These are phyloP conservation scores for Rhizopogon roseolus DNA, from an alignment of 768 basidiomycete genomes.

Conservation along the genomic window DNA sequence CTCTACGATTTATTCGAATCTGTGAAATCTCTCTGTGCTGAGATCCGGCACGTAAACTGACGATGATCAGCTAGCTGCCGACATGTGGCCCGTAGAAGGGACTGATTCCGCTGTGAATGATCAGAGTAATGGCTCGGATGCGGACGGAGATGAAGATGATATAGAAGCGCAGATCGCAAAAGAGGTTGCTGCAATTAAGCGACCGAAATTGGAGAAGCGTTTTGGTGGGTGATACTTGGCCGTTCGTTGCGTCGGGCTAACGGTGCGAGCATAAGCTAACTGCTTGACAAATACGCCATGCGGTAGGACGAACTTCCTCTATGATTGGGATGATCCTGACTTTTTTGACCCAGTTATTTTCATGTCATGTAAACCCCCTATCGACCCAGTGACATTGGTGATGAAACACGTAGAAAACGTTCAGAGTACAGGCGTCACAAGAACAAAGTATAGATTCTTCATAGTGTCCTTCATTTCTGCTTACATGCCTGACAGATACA, in stretches of 20 bases:
- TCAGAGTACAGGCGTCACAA: conserved; percentile 53
- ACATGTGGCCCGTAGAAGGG: conserved; percentile 58
- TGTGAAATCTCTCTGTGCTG: conserved; percentile 35
- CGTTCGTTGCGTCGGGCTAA: neutral
- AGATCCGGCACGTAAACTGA: conserved; percentile 6
- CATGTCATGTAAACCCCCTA: conserved; percentile 73
- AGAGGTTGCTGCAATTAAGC: conserved; percentile 69
- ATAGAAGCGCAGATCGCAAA: conserved; percentile 69
- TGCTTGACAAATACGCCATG: conserved; percentile 80
- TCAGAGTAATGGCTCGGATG: conserved; percentile 25
- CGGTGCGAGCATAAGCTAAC: conserved; percentile 42
- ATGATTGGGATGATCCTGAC: neutral
- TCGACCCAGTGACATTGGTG: conserved; percentile 72
- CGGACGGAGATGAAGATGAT: conserved; percentile 39
- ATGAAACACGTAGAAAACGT: conserved; percentile 60
- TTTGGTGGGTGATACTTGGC: conserved; percentile 46
- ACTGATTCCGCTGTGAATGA: conserved; percentile 14
- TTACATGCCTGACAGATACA: conserved; percentile 40
- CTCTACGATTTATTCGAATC: conserved; percentile 75
- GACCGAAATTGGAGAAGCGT: conserved; percentile 53
- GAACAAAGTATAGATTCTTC: conserved; percentile 48
- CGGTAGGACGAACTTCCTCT: conserved; percentile 34
- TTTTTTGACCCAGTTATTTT: conserved; percentile 53
- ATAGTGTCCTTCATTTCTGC: neutral
- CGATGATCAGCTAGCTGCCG: conserved; percentile 53